A percentile compares a stretch with the other conserved stretches of the same genome.
Evolutionary conservation across 768 basidiomycete genomes (phyloP).

Genomic region (Thelephora ganbajun): DNA sequence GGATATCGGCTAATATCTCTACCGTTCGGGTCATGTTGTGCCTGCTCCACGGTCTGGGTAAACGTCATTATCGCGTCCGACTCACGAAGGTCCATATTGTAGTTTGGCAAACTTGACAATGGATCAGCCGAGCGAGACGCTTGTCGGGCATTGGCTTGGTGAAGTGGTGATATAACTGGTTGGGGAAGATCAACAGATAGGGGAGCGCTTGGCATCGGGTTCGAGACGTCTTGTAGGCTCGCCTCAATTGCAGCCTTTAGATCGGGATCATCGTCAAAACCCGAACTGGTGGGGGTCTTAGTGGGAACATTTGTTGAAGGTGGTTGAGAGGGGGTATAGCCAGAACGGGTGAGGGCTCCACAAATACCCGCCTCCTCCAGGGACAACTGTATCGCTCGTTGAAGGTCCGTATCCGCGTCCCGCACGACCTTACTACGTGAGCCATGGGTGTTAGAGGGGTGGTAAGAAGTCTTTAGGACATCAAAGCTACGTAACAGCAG

Average conservation of each 20-base stretch:
- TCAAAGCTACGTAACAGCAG: background rate
- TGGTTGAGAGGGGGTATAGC: slow-evolving; percentile 57
- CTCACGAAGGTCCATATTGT: slow-evolving; percentile 75
- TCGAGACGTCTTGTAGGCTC: slow-evolving; percentile 72
- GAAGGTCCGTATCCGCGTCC: slow-evolving; percentile 78
- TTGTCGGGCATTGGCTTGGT: slow-evolving; percentile 9
- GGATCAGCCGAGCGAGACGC: slow-evolving; percentile 1
- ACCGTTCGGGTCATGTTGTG: slow-evolving; percentile 55
- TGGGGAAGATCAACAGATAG: slow-evolving; percentile 28
- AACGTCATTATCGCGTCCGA: slow-evolving; percentile 82
- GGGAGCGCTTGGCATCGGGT: slow-evolving; percentile 71
- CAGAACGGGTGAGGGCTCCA: slow-evolving; percentile 34
- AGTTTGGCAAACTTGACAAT: slow-evolving; percentile 47
- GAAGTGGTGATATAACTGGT: background rate
- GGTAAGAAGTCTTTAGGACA: slow-evolving; percentile 29
- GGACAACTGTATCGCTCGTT: slow-evolving; percentile 86
- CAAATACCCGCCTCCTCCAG: slow-evolving; percentile 58
- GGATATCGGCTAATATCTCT: slow-evolving; percentile 71
- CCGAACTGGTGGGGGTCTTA: slow-evolving; percentile 26
- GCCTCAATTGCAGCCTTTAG: slow-evolving; percentile 91
- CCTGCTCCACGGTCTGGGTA: slow-evolving; percentile 79
- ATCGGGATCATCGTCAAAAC: slow-evolving; percentile 86
- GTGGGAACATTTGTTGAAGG: slow-evolving; percentile 44
- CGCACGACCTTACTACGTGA: slow-evolving; percentile 33
- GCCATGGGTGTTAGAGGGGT: slow-evolving; percentile 39